Evolutionary conservation across 2,329 filamentous ascomycete species (phyloP), one percentile per base, ranked within the genome.

Genomic region (Sporothrix mexicana): DNA sequence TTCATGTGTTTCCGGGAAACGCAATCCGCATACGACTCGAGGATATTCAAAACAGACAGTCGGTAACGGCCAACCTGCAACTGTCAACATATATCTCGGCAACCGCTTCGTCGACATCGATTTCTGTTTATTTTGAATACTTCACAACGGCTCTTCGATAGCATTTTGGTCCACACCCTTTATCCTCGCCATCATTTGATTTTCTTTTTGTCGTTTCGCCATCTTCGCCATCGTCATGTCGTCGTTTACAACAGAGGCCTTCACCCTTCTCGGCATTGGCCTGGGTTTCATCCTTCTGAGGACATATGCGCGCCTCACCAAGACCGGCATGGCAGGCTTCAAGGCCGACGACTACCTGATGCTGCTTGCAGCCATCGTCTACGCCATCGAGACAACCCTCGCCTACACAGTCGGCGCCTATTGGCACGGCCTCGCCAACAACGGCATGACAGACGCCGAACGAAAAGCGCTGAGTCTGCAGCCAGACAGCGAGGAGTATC

Each of bases 281-380:
- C 78, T 87, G 20, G 70, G 83, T 45, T 76, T 88, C 62, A 88
- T 89, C 13, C 77, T 78, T 8, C 76, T 90, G 12, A 83, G 89
- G 45, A 83, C 84, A 1, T 84, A 83, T 69, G 83, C 86, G 10
- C 82, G 89, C 64, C 81, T 85, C 75, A 81, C 78, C 45, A 79
- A 81, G 12, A 84, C 85, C 1, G 88, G 88, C 15, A 80, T 84
- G 51, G 80, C 79, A 72, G 82, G 83, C n/a, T 84, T 91, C 72
- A 82, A 84, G 75, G 81, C 84, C 0, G 89, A 91, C 78, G 89
- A 91, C 74, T 90, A 87, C 76, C 77, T 91, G 43, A 88, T 90
- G 80, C 79, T 85, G 61, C n/a, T 88, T 20, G 87, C 85, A 5
- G 83, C 83, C 74, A 86, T 73, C 1, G 64, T 73, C 47, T 76